These are phyloP conservation scores for Quercus mongolica DNA, from an alignment of 306 rosid species.

Conservation along the genomic window DNA sequence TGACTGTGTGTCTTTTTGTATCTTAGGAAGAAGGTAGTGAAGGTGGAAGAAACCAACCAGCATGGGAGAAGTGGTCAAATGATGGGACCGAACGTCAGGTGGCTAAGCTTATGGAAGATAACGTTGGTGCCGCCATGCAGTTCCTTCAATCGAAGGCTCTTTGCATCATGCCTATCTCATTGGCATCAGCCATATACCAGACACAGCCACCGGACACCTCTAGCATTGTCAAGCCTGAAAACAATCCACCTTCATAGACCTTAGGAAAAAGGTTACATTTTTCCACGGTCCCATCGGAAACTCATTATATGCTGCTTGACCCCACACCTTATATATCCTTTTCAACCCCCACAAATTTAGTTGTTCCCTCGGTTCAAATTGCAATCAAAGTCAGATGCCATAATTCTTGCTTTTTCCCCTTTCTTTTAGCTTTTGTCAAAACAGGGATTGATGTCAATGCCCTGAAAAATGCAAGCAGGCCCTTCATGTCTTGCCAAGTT, in stretches of 20 bases:
- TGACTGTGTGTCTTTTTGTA: neutral
- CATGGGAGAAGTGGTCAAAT: conserved; percentile 94
- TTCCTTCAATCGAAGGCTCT: conserved; percentile 93
- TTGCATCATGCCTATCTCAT: conserved; percentile 91
- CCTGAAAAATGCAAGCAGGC: conserved; percentile 41
- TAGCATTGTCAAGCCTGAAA: conserved; percentile 73
- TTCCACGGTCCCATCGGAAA: conserved; percentile 31
- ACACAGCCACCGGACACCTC: conserved; percentile 81
- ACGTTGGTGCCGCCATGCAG: conserved; percentile 94
- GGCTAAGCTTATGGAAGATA: conserved; percentile 94
- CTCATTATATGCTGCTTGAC: conserved; percentile 37
- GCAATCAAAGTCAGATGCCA: conserved; percentile 96
- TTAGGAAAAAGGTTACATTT: conserved; percentile 18
- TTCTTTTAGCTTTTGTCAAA: conserved; percentile 57
- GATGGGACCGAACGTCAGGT: conserved; percentile 91
- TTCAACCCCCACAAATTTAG: conserved; percentile 46
- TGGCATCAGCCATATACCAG: conserved; percentile 89
- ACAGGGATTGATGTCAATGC: conserved; percentile 66
- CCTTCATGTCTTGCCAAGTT: conserved; percentile 52
- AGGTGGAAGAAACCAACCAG: conserved; percentile 84
- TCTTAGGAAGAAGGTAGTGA: conserved; percentile 75
- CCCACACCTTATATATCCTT: conserved; percentile 43
- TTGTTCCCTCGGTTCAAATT: conserved; percentile 52
- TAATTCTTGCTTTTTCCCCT: conserved; percentile 42
- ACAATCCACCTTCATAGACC: conserved; percentile 70